Percentiles rank a stretch among this genome's conserved stretches.
phyloP scores from a whole-genome alignment of 2,329 filamentous ascomycete genomes.

The Paracoccidioides brasiliensis region DNA sequence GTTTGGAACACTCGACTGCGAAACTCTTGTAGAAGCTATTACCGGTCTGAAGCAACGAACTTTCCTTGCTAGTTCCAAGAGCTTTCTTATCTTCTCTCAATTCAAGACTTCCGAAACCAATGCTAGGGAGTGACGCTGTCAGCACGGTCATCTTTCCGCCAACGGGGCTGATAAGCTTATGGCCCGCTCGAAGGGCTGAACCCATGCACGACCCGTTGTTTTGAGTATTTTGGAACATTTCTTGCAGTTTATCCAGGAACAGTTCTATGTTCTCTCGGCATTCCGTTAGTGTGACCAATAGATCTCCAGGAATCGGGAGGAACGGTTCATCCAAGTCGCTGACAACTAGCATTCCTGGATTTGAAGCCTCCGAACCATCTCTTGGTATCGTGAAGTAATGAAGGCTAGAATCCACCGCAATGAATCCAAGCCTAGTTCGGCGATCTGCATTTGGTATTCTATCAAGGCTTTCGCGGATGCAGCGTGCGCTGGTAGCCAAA shows the following conservation, averaged over 20 bases:
- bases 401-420: conserved; percentile 85
- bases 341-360: conserved; percentile 84
- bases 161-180: conserved; percentile 88
- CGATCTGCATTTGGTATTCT: conserved; percentile 97
- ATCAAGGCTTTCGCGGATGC: conserved; percentile 87
- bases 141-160: conserved; percentile 92
- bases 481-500: conserved; percentile 79
- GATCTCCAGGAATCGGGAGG: conserved; percentile 80
- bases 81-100: conserved; percentile 95
- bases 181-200: conserved; percentile 77
- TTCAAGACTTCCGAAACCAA: conserved; percentile 79
- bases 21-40: conserved; percentile 99
- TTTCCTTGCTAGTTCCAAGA: conserved; percentile 87
- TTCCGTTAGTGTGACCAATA: conserved; percentile 79
- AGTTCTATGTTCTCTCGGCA: conserved; percentile 81
- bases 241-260: conserved; percentile 79
- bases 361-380: conserved; percentile 69
- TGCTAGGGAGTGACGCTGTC: conserved; percentile 76
- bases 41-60: conserved; percentile 69
- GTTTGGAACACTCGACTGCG: conserved; percentile 96
- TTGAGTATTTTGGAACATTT: conserved; percentile 94
- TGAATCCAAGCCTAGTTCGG: conserved; percentile 82
- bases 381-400: conserved; percentile 94
- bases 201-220: conserved; percentile 89
- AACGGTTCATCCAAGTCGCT: conserved; percentile 95